Percentiles rank a stretch among this genome's conserved stretches.
phyloP scores from a whole-genome alignment of 208 protist species.

The Novymonas esmeraldas region DNA sequence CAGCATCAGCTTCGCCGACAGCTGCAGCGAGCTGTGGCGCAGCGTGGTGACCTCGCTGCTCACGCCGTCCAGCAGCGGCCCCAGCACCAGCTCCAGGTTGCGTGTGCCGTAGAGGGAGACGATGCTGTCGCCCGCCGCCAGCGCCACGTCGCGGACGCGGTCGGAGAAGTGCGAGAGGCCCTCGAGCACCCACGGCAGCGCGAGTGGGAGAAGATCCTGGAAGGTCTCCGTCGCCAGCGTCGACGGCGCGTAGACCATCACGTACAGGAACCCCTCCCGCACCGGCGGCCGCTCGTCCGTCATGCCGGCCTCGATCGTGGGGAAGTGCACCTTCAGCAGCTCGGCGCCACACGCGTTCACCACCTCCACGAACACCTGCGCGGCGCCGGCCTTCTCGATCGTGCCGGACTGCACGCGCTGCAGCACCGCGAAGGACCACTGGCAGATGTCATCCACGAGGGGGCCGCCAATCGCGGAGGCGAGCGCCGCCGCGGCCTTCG shows the following conservation, averaged over 20 bases:
- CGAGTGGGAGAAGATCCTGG: conserved; percentile 78
- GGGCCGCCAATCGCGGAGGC: conserved; percentile 66
- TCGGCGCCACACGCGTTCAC: conserved; percentile 68
- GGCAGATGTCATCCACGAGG: conserved; percentile 69
- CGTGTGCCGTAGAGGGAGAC: conserved; percentile 89
- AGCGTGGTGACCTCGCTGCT: conserved; percentile 83
- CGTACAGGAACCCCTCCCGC: conserved; percentile 92
- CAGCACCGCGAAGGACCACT: conserved; percentile 85
- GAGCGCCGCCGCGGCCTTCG: conserved; percentile 87
- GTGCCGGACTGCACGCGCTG: conserved; percentile 63
- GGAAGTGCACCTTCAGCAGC: conserved; percentile 69
- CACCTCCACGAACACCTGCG: conserved; percentile 91
- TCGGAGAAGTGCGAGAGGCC: conserved; percentile 92
- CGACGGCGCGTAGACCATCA: conserved; percentile 92
- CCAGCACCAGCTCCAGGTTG: conserved; percentile 82
- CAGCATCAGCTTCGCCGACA: conserved; percentile 89
- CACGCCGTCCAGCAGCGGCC: conserved; percentile 80
- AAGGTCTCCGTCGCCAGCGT: conserved; percentile 71
- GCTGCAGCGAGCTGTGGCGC: conserved; percentile 90
- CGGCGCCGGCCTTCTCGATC: conserved; percentile 91
- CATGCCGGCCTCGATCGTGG: conserved; percentile 74
- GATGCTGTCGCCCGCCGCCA: conserved; percentile 89
- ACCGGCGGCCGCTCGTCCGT: conserved; percentile 82
- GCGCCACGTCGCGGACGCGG: conserved; percentile 85
- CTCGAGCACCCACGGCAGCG: conserved; percentile 90